These are phyloP conservation scores for Chlorella sorokiniana DNA, from an alignment of 139 green algal species.

Conservation along the genomic window DNA sequence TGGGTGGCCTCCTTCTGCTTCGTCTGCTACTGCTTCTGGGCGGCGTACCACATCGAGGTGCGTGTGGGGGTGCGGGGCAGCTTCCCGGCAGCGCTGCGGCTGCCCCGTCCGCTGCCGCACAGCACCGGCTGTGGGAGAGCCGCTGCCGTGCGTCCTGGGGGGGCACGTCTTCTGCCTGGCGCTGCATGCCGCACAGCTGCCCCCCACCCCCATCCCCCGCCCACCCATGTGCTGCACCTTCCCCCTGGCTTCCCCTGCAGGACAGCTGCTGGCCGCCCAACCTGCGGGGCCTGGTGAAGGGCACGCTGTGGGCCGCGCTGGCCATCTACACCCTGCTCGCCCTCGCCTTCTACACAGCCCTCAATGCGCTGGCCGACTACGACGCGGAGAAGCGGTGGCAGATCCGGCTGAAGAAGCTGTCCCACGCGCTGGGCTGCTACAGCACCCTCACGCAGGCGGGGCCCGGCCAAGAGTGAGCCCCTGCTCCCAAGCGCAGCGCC, in stretches of 20 bases:
- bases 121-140: no score
- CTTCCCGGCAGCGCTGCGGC: no score
- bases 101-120: no score
- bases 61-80: neutral
- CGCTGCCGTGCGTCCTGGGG: no score
- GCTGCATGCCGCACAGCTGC: no score
- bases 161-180: no score
- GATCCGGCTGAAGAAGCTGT: neutral
- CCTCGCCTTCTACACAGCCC: neutral
- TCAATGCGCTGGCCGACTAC: slow-evolving; percentile 6
- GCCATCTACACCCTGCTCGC: neutral
- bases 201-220: no score
- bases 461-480: neutral
- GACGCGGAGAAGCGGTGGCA: slow-evolving; percentile 16
- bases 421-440: neutral
- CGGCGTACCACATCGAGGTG: neutral
- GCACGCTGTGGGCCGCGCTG: neutral
- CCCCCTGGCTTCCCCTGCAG: no score
- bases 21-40: neutral
- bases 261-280: neutral
- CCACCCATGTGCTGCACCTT: no score
- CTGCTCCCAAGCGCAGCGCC: neutral
- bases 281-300: neutral
- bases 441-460: neutral
- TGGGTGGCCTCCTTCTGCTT: neutral